Evolutionary conservation across 2,329 filamentous ascomycete species (phyloP).

Genomic region (Aspergillus tanneri): DNA sequence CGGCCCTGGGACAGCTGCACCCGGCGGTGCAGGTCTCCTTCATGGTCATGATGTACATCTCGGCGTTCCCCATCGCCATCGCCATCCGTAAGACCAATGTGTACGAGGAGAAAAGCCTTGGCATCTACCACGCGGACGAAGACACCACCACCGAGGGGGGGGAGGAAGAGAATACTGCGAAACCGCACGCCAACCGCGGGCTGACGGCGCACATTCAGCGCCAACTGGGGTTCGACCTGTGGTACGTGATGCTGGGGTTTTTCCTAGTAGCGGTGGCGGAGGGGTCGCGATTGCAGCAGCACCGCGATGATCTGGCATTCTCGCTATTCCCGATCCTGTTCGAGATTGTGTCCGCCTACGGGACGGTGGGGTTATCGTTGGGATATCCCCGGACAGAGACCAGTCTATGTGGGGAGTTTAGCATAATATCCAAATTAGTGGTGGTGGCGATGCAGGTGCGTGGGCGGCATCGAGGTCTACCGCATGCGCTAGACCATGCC

Average conservation of each 20-base stretch:
- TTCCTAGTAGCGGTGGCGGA: conserved; percentile 89
- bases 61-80: conserved; percentile 92
- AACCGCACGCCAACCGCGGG: conserved; percentile 59
- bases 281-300: conserved; percentile 65
- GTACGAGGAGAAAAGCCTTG: conserved; percentile 75
- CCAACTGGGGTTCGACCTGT: conserved; percentile 92
- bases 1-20: conserved; percentile 74
- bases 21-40: conserved; percentile 94
- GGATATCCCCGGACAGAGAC: conserved; percentile 73
- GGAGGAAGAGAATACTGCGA: conserved; percentile 26
- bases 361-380: conserved; percentile 83
- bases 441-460: conserved; percentile 65
- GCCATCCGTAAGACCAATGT: conserved; percentile 91
- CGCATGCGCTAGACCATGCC: conserved; percentile 65
- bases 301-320: conserved; percentile 54
- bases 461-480: conserved; percentile 61
- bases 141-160: too few relatives aligned
- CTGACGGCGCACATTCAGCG: conserved; percentile 86
- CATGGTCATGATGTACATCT: conserved; percentile 99
- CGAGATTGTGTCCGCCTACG: conserved; percentile 83
- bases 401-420: conserved; percentile 78
- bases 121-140: conserved; percentile 53
- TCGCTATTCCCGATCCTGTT: conserved; percentile 69
- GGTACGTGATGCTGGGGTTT: conserved; percentile 89
- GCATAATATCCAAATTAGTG: conserved; percentile 62